Evolutionary conservation across 1,139 yeast species (phyloP), one percentile per base, ranked within the genome.

Genomic region (Saccharomyces pastorianus): DNA sequence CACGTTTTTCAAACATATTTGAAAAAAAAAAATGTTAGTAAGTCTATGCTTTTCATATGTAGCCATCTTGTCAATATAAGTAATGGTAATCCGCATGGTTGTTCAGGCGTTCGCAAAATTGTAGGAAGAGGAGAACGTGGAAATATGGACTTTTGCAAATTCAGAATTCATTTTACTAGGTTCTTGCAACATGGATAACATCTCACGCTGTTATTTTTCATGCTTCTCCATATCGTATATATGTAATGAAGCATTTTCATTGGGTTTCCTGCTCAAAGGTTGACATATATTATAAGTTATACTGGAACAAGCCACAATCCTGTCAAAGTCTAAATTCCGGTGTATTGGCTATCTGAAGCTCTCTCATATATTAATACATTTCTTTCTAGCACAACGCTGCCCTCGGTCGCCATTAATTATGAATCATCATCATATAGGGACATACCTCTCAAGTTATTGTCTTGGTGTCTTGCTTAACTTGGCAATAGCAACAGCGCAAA

Each of bases 401-500:
- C 8, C 26, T 38, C n/a, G 11, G 26, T 20, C 11, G 25, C 44
- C 44, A 38, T 38, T 38, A 38, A 38, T 38, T 38, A 17, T 20
- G 11, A 20, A 8, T 38, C 20, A 23, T 20, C n/a, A 38, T 38
- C 26, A 38, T 17, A 17, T 38, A 11, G 44, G 44, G 25, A 38
- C 44, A 38, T 38, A 38, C 44, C 44, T 38, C 44, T 38, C 44
- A 38, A 38, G 44, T 38, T 38, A 38, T 38, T 38, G 44, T 38
- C 44, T 38, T 38, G 44, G 44, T 38, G 26, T 38, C 44, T 38
- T 38, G 25, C 20, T 9, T 9, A 34, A 38, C 44, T 38, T 38
- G 9, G n/a, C 13, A 17, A 38, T 38, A 11, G n/a, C 25, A 38
- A 11, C 20, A 38, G 44, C 25, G 26, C 25, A 11, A 20, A 20